These are phyloP conservation scores for Epicoccum nigrum DNA, from an alignment of 2,329 filamentous ascomycete genomes.

Conservation along the genomic window DNA sequence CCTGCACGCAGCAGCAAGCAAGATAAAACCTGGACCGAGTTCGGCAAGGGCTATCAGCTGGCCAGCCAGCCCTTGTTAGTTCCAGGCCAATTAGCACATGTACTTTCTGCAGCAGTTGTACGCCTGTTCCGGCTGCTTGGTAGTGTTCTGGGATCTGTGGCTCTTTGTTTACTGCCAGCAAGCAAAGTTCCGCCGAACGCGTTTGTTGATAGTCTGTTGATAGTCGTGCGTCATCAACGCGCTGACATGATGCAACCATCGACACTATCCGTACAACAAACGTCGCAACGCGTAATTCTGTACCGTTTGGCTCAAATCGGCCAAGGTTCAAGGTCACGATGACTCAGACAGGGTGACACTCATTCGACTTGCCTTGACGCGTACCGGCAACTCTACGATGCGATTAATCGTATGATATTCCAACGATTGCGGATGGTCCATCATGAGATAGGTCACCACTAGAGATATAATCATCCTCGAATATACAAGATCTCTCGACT, in stretches of 20 bases:
- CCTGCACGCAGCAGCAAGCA: background rate
- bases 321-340: no score
- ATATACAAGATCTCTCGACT: background rate
- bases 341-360: no score
- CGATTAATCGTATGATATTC: no score
- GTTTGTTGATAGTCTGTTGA: conserved; percentile 21
- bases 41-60: background rate
- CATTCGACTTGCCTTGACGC: no score
- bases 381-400: no score
- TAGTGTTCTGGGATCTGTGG: background rate
- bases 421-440: background rate
- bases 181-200: conserved; percentile 14
- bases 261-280: background rate
- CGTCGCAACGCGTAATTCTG: background rate
- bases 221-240: conserved; percentile 17
- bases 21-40: conserved; percentile 6
- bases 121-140: conserved; percentile 7
- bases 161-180: conserved; percentile 16
- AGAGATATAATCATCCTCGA: background rate
- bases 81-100: background rate
- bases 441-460: background rate
- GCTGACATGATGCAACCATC: conserved; percentile 18
- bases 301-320: no score
- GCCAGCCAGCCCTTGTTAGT: conserved; percentile 2
- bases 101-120: background rate